These are phyloP conservation scores for Penicillium polonicum DNA, from an alignment of 2,329 filamentous ascomycete genomes.

Conservation along the genomic window DNA sequence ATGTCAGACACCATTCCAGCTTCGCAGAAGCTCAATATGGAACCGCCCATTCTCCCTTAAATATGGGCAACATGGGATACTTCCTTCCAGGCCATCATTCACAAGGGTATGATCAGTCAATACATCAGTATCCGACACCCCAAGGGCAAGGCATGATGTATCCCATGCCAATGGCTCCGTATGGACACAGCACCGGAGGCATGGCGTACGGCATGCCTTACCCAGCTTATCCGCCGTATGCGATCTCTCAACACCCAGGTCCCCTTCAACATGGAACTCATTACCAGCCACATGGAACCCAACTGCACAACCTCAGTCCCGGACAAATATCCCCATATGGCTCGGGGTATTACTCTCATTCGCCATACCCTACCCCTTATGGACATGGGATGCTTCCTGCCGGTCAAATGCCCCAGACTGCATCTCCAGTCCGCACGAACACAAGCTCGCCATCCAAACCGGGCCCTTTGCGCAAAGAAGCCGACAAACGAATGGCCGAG, in stretches of 20 bases:
- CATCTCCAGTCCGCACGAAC: conserved; percentile 1
- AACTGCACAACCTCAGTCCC: conserved; percentile 20
- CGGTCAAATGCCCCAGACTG: conserved; percentile 7
- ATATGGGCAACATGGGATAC: conserved; percentile 34
- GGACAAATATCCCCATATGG: conserved; percentile 26
- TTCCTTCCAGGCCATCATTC: conserved; percentile 28
- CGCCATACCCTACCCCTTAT: conserved; percentile 24
- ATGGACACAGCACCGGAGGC: conserved; percentile 18
- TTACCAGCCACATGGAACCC: conserved; percentile 25
- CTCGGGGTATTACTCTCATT: conserved; percentile 27
- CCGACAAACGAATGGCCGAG: conserved; percentile 13
- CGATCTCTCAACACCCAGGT: conserved; percentile 26
- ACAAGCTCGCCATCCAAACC: not conserved
- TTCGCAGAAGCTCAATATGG: conserved; percentile 25
- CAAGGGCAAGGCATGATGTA: conserved; percentile 33
- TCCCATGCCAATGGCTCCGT: conserved; percentile 30
- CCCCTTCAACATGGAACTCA: conserved; percentile 16
- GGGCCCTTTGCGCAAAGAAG: conserved; percentile 22
- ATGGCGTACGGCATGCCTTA: conserved; percentile 29
- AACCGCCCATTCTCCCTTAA: conserved; percentile 20
- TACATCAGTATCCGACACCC: conserved; percentile 27
- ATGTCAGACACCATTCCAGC: conserved; percentile 20
- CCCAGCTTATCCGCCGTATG: conserved; percentile 30
- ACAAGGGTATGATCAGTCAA: conserved; percentile 23
- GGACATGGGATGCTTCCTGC: conserved; percentile 15